Base-by-base conservation (phyloP, 371 early-diverging fungal genomes). In the Actinomortierella ambigua region DNA sequence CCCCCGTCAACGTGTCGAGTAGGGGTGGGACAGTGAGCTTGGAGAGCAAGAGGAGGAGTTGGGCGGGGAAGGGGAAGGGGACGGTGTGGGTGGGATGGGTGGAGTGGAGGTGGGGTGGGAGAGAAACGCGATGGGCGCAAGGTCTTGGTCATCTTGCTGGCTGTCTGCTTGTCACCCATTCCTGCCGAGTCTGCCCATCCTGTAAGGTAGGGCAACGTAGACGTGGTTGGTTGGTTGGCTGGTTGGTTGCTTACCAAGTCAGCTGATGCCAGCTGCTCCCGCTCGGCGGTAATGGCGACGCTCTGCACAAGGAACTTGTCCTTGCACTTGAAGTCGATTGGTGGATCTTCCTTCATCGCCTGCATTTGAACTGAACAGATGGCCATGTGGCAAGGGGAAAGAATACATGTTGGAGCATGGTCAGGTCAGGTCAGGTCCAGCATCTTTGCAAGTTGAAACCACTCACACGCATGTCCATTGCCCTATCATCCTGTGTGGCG, bases 271-370 rank as follows among this genome's bases (percentile, higher is more conserved):
- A 77, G 53, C 7, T 68, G 69, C 49, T 80, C 77, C 24, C 76
- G 76, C 20, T 79, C 77, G 17, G 85, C 79, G 17, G 87, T 82
- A 50, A 95, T 87, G 55, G 81, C 79, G 44, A 95, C 85, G 42
- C 89, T 90, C 79, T 96, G 96, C 39, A 98, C 90, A 55, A 96
- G 78, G 71, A 98, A 98, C 80, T 97, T 97, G 83, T 98, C 98
- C 63, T 91, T 93, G 81, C 93, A 93, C 75, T 91, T 91, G 77
- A 81, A 88, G 61, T 92, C 94, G 0, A 80, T 77, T 40, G 91
- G 86, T 24, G 88, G 89, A 50, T 93, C 93, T 61, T 94, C 94
- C 63, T 84, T 87, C 85, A 95, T 88, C 3, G 95, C 90, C 76
- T 96, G 97, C 66, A 97, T 81, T 46, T 93, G 80, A 40, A 96